Evolutionary conservation across 768 basidiomycete genomes (phyloP), one percentile per base, ranked within the genome.

Genomic region (Pleurotus tuber-regium): DNA sequence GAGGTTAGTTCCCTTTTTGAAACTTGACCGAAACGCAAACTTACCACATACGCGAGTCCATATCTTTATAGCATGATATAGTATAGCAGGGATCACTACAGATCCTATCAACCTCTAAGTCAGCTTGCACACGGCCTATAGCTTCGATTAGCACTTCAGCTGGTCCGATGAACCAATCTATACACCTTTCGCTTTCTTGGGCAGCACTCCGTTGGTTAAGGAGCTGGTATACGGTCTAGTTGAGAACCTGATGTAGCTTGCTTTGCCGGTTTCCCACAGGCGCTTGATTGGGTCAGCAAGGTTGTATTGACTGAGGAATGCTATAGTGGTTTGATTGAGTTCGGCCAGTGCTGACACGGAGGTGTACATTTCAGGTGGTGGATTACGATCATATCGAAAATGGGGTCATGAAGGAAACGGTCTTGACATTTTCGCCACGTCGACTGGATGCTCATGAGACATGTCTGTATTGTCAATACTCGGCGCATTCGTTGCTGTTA

Each of bases 191-290:
- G 4, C 54, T 52, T 25, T 52, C 61, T 25, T 43, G 59, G 11
- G 57, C 63, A 16, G 56, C 54, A n/a, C 46, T 56, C 41, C 49
- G 51, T 21, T 58, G 64, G 48, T 57, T 57, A 38, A 87, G 56
- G 6, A 87, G 64, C 63, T 82, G 79, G n/a, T 70, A 70, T 1
- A 83, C 70, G 1, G 86, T 89, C 92, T 92, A 94, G 53, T 83
- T 82, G 4, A 86, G 62, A 64, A n/a, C n/a, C n/a, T n/a, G n/a
- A n/a, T n/a, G n/a, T 93, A 94, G 4, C 88, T 90, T 1, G 77
- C 75, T 62, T 80, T 79, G 64, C 78, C 83, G 30, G 81, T 79
- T 68, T 92, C 89, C 90, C 91, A 93, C 8, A 77, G 77, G 33
- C 83, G 78, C 63, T 89, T 89, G 0, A 86, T 83, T 0, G 83